Evolutionary conservation across 1,284 basidiomycete genomes (phyloP), one percentile per base, ranked within the genome.

Genomic region (Chalciporus sp.): DNA sequence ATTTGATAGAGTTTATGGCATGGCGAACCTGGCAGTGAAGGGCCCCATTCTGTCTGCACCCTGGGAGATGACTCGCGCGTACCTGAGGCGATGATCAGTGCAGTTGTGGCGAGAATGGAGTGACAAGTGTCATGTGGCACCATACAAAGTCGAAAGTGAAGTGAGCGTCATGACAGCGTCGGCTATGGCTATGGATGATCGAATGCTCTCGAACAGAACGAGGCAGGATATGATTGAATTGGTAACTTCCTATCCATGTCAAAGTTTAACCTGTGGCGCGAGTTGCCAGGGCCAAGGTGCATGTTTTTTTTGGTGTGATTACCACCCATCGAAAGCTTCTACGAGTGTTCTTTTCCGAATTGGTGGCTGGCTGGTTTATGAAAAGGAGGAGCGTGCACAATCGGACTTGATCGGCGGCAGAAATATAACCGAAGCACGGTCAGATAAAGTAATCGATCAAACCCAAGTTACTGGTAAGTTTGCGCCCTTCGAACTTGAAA

Each of bases 331-430:
- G 42, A 61, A 37, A 17, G n/a, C 35, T 37, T 37, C n/a, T 28
- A 43, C 26, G n/a, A 17, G 27, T 49, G 47, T 39, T 47, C 35
- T 37, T 40, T 47, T 37, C 46, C 31, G 12, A 33, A 33, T 33
- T 58, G 56, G 59, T 58, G 39, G 37, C 52, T 31, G 50, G 47
- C 35, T 41, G 47, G 17, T 31, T 35, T 47, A 58, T 58, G 56
- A 58, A 58, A 48, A 45, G 29, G 39, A 49, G 53, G 53, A 41
- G 53, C 44, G 51, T 63, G 62, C 51, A 33, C 63, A 63, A 70
- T 71, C 68, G 69, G 65, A 71, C 51, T 65, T 68, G 69, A 71
- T 68, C 60, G 68, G 66, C 70, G 69, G 60, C 53, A 56, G 65
- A 64, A 61, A 71, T 55, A 59, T 63, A 53, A 53, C 58, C 68